A percentile compares a stretch with the other conserved stretches of the same genome.
These are phyloP conservation scores for Phylloboletellus chloephorus DNA, from an alignment of 1,284 basidiomycete species.

Conservation along the genomic window DNA sequence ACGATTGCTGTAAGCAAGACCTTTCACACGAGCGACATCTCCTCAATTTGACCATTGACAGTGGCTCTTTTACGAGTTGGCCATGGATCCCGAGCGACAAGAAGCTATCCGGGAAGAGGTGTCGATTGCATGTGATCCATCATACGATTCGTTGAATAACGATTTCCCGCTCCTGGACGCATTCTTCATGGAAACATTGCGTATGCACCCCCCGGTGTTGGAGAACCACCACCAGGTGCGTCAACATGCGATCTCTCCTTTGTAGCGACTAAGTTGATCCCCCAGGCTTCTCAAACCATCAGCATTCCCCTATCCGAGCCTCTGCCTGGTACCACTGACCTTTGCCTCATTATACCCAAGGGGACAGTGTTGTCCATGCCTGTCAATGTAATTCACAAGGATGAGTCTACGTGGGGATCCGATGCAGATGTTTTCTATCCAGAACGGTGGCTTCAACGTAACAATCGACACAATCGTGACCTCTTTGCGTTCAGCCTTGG, in stretches of 20 bases:
- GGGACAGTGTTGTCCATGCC: constrained; percentile 51
- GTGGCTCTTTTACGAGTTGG: constrained; percentile 58
- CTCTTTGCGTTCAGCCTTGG: constrained; percentile 54
- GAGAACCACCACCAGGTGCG: constrained; percentile 57
- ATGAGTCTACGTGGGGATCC: constrained; percentile 49
- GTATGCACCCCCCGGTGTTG: constrained; percentile 52
- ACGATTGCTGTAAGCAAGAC: constrained; percentile 40
- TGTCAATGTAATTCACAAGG: constrained; percentile 52
- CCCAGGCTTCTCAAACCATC: constrained; percentile 44
- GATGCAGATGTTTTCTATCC: constrained; percentile 54
- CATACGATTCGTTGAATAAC: constrained; percentile 46
- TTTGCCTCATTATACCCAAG: constrained; percentile 45
- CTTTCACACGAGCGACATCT: constrained; percentile 2
- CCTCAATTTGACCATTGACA: constrained; percentile 20
- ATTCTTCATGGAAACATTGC: constrained; percentile 52
- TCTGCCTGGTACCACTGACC: constrained; percentile 38
- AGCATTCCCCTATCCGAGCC: constrained; percentile 46
- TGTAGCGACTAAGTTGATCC: constrained; percentile 2
- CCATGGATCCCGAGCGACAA: constrained; percentile 43
- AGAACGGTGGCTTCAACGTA: constrained; percentile 49
- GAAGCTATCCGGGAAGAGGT: constrained; percentile 47
- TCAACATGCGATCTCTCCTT: neutral
- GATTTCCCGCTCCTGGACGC: constrained; percentile 50
- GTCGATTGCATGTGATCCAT: constrained; percentile 36
- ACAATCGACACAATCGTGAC: constrained; percentile 34